Evolutionary conservation across 2,329 filamentous ascomycete genomes (phyloP), one percentile per base, ranked within the genome.

Genomic region (Fusarium sp.): DNA sequence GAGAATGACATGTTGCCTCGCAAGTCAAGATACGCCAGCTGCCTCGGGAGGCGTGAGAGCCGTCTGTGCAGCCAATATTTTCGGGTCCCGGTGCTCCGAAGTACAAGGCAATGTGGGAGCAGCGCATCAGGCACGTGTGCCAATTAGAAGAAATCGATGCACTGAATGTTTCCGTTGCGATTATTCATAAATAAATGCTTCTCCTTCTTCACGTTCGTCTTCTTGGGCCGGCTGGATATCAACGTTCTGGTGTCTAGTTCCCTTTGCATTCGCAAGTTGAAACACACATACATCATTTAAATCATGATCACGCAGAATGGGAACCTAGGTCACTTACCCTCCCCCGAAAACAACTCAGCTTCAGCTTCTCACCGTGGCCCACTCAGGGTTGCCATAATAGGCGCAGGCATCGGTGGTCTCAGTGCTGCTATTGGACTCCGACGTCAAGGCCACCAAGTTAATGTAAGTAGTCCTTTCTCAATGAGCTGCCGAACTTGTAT

Each of bases 401-500:
- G 74, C 2, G 74, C 77, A 22, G 87, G 87, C 0, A 88, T 88
- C 54, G 86, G 86, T 3, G 87, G 87, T 0, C 80, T 89, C 3
- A 84, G 81, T 9, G 85, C 85, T 14, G 86, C 85, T 1, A 86
- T 90, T 57, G 85, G 84, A 4, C 80, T 90, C 6, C 83, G 87
- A 4, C 82, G 86, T 69, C 81, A 86, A 67, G 86, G 86, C 1
- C 86, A 88, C 74, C 71, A 82, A 27, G 83, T 88, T 7, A 79
- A 77, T 13, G 65, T 54, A 64, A 57, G 50, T 61, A 80, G 10
- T 3, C 25, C 8, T 3, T 14, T 36, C 20, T 6, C 7, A 31
- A n/a, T 42, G 1, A 7, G 11, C 6, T 16, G 3, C 2, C 11
- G 6, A n/a, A 29, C 18, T n/a, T 20, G 7, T 54, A 31, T 61